Conservation (phyloP, 768 basidiomycete species). For the Psilocybe tampanensis region DNA sequence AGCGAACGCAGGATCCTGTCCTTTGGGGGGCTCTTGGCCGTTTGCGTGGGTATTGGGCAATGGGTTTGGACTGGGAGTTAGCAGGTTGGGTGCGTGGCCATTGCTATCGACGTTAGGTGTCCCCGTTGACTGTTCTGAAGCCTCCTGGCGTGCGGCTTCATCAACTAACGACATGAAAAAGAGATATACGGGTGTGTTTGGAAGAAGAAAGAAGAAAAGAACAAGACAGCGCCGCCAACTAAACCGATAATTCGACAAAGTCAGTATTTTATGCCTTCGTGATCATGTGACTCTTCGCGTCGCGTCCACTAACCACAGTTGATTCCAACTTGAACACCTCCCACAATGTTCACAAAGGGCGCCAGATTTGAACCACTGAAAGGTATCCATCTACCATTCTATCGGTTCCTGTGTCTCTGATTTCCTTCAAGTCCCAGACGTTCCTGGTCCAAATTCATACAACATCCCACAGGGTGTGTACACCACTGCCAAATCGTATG, state of each 20-base stretch:
- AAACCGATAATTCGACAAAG: neutral
- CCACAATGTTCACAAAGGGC: constrained; percentile 48
- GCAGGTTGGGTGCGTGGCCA: constrained; percentile 4
- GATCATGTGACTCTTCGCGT: constrained; percentile 1
- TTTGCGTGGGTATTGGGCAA: constrained; percentile 11
- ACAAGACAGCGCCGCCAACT: neutral
- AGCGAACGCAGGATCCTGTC: constrained; percentile 3
- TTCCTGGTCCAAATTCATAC: constrained; percentile 56
- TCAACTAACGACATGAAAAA: constrained; percentile 14
- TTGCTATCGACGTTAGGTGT: neutral
- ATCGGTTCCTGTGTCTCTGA: neutral
- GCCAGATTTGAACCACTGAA: constrained; percentile 46
- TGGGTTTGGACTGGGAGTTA: constrained; percentile 2
- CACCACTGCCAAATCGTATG: neutral
- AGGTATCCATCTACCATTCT: constrained; percentile 25
- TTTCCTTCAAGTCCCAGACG: constrained; percentile 41
- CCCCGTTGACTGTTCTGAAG: neutral
- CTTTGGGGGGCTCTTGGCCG: constrained; percentile 12
- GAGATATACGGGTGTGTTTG: neutral
- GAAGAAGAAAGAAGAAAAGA: neutral
- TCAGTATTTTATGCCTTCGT: neutral
- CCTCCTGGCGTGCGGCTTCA: neutral
- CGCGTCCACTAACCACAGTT: constrained; percentile 3
- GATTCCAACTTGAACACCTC: constrained; percentile 13
- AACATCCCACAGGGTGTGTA: constrained; percentile 39